A percentile compares a stretch with the other conserved stretches of the same genome.
phyloP scores from a whole-genome alignment of 1,284 basidiomycete species.

The Cryptococcus wingfieldii region DNA sequence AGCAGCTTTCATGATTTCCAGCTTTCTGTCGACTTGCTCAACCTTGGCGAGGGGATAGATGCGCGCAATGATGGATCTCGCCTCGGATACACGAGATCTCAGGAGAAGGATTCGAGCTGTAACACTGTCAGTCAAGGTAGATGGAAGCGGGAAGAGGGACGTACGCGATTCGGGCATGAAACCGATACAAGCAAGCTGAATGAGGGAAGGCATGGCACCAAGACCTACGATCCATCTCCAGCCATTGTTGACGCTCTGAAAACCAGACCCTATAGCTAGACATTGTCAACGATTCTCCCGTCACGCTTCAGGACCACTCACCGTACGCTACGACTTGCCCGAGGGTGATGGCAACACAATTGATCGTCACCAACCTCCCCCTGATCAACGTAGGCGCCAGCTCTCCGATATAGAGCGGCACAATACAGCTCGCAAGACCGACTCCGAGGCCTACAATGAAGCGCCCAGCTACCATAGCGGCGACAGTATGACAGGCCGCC shows the following conservation, averaged over 20 bases:
- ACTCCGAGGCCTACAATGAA: conserved; percentile 60
- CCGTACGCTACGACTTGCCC: conserved; percentile 75
- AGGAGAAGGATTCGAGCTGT: conserved; percentile 67
- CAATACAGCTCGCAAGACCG: conserved; percentile 67
- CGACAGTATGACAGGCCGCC: conserved; percentile 60
- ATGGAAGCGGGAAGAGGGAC: conserved; percentile 7
- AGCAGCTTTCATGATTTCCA: conserved; percentile 56
- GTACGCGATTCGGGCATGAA: conserved; percentile 71
- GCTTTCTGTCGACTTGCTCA: conserved; percentile 64
- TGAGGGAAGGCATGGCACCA: conserved; percentile 61
- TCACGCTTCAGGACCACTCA: conserved; percentile 1
- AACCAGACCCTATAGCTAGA: conserved; percentile 61
- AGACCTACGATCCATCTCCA: conserved; percentile 84
- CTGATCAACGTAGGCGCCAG: conserved; percentile 69
- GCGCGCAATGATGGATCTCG: conserved; percentile 57
- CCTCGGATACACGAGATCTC: conserved; percentile 54
- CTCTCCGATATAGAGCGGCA: conserved; percentile 78
- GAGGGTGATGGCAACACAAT: conserved; percentile 49
- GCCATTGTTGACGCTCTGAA: conserved; percentile 60
- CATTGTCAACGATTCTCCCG: background rate
- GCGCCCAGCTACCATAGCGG: conserved; percentile 69
- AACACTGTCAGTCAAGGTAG: background rate
- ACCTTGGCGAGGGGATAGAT: conserved; percentile 64
- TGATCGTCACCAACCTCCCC: conserved; percentile 64
- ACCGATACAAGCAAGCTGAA: conserved; percentile 61